Conservation (phyloP, 2,329 filamentous ascomycete species). For the Tothia fuscella region DNA sequence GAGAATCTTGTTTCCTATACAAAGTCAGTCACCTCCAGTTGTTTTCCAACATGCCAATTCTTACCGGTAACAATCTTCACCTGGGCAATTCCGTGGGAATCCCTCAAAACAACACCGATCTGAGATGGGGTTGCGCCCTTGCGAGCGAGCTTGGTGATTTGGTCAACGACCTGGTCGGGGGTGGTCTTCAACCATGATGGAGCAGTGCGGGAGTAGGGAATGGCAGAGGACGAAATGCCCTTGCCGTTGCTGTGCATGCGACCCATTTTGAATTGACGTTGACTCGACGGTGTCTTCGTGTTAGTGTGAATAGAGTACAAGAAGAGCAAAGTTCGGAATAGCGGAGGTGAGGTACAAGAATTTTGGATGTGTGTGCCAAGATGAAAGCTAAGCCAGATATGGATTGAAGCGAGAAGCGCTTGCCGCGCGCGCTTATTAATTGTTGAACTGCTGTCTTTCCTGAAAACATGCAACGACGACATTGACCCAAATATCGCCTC, state of each 20-base stretch:
- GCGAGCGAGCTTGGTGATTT: constrained; percentile 98
- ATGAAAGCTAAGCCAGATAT: not conserved
- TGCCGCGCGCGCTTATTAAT: not conserved
- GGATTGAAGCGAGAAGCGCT: not conserved
- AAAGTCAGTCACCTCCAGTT: constrained; percentile 24
- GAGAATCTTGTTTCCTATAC: constrained; percentile 94
- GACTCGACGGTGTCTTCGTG: not conserved
- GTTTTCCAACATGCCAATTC: constrained; percentile 22
- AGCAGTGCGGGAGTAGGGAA: constrained; percentile 40
- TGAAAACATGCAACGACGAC: too few species aligned
- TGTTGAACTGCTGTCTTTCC: constrained; percentile 3
- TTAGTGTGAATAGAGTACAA: not conserved
- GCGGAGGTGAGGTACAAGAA: not conserved
- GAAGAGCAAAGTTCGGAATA: not conserved
- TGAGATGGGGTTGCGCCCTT: constrained; percentile 98
- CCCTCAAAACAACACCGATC: constrained; percentile 97
- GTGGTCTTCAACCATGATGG: constrained; percentile 98
- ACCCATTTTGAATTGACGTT: constrained; percentile 55
- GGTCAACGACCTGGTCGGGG: constrained; percentile 94
- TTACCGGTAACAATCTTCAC: constrained; percentile 94
- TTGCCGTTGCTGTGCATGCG: constrained; percentile 98
- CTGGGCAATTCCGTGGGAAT: constrained; percentile 95
- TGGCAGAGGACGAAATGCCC: constrained; percentile 60
- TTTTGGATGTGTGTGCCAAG: not conserved
- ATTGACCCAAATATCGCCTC: too few species aligned